A percentile compares a stretch with the other conserved stretches of the same genome.
Conservation (phyloP, 306 rosid genomes). For the Lagenaria siceraria region DNA sequence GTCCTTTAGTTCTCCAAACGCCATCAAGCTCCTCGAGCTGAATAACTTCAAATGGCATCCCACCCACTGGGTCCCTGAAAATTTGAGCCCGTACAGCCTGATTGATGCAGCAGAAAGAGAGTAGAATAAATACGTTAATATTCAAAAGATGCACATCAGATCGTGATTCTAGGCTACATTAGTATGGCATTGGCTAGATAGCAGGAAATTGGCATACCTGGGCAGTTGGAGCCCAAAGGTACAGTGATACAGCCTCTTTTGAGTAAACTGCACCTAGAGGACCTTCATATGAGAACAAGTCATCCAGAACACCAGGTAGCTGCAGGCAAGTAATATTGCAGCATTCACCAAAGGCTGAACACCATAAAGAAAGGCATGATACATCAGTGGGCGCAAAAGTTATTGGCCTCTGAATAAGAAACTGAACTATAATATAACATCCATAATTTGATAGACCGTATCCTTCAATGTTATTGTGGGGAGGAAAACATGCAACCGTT, state of each 20-base stretch:
- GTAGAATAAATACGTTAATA: neutral
- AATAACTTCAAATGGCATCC: conserved; percentile 45
- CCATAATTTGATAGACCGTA: neutral
- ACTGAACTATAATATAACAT: neutral
- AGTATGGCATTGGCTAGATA: neutral
- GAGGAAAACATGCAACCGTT: neutral
- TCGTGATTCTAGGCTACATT: neutral
- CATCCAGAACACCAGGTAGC: conserved; percentile 87
- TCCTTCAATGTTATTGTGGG: no score
- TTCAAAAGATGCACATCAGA: neutral
- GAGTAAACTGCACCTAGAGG: conserved; percentile 74
- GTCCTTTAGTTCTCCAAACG: conserved; percentile 72
- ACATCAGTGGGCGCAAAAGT: conserved; percentile 1
- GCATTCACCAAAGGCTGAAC: conserved; percentile 61
- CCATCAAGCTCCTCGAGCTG: conserved; percentile 77
- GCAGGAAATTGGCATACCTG: conserved; percentile 36
- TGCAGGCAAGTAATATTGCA: conserved; percentile 68
- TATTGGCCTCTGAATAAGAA: neutral
- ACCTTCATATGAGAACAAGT: conserved; percentile 66
- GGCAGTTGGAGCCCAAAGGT: conserved; percentile 96
- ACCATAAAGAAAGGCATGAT: conserved; percentile 13
- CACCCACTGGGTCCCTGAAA: conserved; percentile 50
- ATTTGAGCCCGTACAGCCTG: conserved; percentile 57
- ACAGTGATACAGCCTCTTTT: conserved; percentile 56
- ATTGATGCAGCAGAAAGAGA: conserved; percentile 12